Evolutionary conservation across 371 early-diverging fungal genomes (phyloP), one percentile per base, ranked within the genome.

Genomic region (Cokeromyces recurvatus): DNA sequence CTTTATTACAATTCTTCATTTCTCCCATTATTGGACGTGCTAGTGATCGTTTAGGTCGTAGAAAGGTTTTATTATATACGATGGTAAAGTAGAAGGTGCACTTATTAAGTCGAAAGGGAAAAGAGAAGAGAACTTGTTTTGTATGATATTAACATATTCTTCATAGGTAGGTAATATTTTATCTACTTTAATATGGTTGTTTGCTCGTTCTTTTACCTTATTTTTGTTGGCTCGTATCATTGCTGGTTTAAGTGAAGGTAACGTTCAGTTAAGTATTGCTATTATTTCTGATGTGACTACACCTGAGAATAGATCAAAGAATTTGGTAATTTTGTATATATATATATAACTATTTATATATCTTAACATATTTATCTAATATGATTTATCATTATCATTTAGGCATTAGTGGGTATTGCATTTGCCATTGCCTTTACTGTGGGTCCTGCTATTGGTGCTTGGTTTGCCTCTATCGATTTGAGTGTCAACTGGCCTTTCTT

Each of bases 381-480:
- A n/a, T n/a, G n/a, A n/a, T n/a, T n/a, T n/a, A n/a, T n/a, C n/a
- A n/a, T n/a, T n/a, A 19, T 22, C 2, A 8, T 8, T 21, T 46
- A 90, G 90, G 97, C 97, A 3, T 74, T 94, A 32, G 94, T 98
- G 0, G 98, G 98, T 23, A 93, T 98, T 36, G 93, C 96, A 0
- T 98, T 97, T 74, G 88, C 94, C 0, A 70, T 92, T 20, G 97
- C 95, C 2, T 98, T 98, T 58, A 97, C 98, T 1, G 46, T 95
- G 40, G 98, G 98, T 4, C 98, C 98, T 0, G 87, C 92, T 11
- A 62, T 95, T 9, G 87, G 94, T 20, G 98, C 97, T 2, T 95
- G 87, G 71, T 89, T 94, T 60, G 88, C 93, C 6, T 82, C 84
- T 10, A 68, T 72, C 38, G 84, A 90, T 57, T 62, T 94, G 2